These are phyloP conservation scores for Stereocaulon alpinum DNA, from an alignment of 495 filamentous ascomycete genomes.

Conservation along the genomic window DNA sequence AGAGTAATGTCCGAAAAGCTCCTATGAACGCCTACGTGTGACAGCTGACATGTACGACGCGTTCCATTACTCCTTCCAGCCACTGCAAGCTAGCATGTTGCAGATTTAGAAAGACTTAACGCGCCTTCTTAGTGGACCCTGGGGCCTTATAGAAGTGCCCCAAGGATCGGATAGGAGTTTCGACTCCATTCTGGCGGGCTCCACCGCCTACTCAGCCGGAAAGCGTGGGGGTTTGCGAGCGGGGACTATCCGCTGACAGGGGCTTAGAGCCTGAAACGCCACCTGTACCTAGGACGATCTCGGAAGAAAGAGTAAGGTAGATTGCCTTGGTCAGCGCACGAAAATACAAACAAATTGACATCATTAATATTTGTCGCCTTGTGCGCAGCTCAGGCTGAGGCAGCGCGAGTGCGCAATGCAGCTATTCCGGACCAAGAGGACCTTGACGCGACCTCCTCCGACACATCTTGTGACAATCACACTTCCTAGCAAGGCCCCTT, in stretches of 20 bases:
- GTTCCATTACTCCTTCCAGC: neutral
- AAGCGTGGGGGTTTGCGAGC: conserved; percentile 11
- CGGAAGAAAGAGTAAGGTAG: neutral
- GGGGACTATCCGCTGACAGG: conserved; percentile 9
- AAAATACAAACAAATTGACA: no score
- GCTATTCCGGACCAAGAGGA: no score
- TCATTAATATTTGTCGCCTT: neutral
- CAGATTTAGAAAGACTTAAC: neutral
- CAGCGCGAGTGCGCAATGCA: neutral
- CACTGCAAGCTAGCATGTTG: neutral
- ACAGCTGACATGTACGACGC: neutral
- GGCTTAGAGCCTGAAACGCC: conserved; percentile 5
- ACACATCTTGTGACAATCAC: neutral
- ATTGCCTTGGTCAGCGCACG: neutral
- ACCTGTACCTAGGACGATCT: conserved; percentile 7
- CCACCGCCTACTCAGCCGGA: neutral
- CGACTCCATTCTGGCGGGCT: conserved; percentile 13
- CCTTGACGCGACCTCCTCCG: no score
- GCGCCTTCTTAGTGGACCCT: neutral
- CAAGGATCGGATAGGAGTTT: neutral
- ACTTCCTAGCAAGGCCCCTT: neutral
- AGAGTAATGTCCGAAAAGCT: neutral
- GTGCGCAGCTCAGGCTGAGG: neutral
- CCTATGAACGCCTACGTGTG: neutral
- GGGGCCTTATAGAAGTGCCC: conserved; percentile 2